Evolutionary conservation across 148 eudicot genomes (phyloP), one percentile per base, ranked within the genome.

Genomic region (Talinum fruticosum): DNA sequence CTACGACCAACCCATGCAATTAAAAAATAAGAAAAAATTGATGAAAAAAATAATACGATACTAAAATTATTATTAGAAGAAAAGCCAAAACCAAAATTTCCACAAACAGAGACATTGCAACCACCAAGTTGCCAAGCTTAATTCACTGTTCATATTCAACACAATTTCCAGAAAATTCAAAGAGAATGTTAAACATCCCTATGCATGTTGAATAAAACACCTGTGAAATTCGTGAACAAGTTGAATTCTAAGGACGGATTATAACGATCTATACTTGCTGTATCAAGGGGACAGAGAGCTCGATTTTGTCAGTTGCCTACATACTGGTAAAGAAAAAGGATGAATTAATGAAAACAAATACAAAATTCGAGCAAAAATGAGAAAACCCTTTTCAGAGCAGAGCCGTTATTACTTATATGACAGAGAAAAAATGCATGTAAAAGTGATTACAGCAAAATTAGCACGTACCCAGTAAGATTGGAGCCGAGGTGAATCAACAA

Each of bases 381-480:
- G 18, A 24, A 37, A 51, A 41, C 13, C 16, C 37, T n/a, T 8
- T 37, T 59, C 3, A 21, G 10, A 7, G 35, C 53, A 21, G 33
- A 51, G 12, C 14, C 37, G 28, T 35, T 66, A 74, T 36, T 14
- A 41, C 14, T 15, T 59, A 13, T 49, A 47, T 35, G 32, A 61
- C 6, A 16, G 24, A 12, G 32, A 32, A 2, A 38, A 71, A 21
- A 30, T 64, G 72, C 76, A 79, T 72, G 75, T 36, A 72, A 79
- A 30, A 71, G 18, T 33, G 47, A 0, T 41, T 3, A 65, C 12
- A 35, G 44, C 32, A 77, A 62, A 21, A 32, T 59, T 57, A 67
- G 41, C 10, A 75, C 77, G 44, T 81, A 77, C 83, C 82, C 6
- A 59, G 36, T 26, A 10, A 14, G 44, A 53, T 5, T 19, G 57